These are phyloP conservation scores for Apiotrichum brassicae DNA, from an alignment of 1,284 basidiomycete species.

Conservation along the genomic window DNA sequence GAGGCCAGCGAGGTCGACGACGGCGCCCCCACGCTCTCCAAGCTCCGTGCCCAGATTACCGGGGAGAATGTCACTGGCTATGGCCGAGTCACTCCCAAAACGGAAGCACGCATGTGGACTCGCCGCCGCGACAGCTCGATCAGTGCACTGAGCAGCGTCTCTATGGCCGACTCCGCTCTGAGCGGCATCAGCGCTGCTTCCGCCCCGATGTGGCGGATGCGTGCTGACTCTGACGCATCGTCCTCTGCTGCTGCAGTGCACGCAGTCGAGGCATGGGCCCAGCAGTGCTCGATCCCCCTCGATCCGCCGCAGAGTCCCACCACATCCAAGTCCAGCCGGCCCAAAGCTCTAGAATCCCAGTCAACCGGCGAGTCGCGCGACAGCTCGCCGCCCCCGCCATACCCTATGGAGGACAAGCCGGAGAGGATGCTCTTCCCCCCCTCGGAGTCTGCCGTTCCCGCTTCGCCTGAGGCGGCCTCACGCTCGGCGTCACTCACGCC, in stretches of 20 bases:
- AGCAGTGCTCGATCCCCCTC: background rate
- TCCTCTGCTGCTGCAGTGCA: background rate
- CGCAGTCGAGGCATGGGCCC: background rate
- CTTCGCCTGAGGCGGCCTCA: background rate
- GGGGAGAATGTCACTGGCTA: conserved; percentile 28
- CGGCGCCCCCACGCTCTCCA: conserved; percentile 9
- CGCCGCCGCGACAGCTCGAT: conserved; percentile 9
- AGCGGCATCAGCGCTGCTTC: conserved; percentile 5
- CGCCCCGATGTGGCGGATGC: conserved; percentile 10
- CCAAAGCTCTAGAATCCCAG: too few species aligned
- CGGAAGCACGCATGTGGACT: conserved; percentile 3
- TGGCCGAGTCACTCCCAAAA: conserved; percentile 13
- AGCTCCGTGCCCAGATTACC: conserved; percentile 28
- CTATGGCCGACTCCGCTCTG: background rate
- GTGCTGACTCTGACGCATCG: background rate
- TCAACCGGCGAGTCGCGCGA: background rate
- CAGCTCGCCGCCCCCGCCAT: conserved; percentile 9
- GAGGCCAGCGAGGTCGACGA: conserved; percentile 22
- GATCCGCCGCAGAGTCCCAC: background rate
- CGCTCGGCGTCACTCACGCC: conserved; percentile 4
- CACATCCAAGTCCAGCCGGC: background rate
- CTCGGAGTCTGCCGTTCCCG: background rate
- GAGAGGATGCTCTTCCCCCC: conserved; percentile 7
- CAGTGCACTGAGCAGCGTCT: conserved; percentile 1
- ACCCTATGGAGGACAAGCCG: background rate